A percentile compares a stretch with the other conserved stretches of the same genome.
These are phyloP conservation scores for Ceratocystis lukuohia DNA, from an alignment of 2,329 filamentous ascomycete genomes.

Conservation along the genomic window DNA sequence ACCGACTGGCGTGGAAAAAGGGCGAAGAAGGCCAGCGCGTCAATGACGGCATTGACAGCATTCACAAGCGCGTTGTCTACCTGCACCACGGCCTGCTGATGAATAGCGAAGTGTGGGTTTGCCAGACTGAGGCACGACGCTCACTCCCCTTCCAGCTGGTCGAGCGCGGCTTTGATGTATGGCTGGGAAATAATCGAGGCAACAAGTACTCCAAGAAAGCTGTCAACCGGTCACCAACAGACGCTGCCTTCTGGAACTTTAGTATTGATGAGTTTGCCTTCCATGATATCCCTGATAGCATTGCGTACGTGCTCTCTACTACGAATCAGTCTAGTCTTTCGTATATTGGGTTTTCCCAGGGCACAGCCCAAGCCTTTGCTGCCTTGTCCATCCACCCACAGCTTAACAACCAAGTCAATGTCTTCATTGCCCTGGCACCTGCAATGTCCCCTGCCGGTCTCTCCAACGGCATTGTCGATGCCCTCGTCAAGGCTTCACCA, in stretches of 20 bases:
- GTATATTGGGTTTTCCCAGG: slow-evolving; percentile 95
- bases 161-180: slow-evolving; percentile 88
- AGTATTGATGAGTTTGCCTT: slow-evolving; percentile 98
- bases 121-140: slow-evolving; percentile 70
- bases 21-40: slow-evolving; percentile 70
- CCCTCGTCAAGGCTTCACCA: slow-evolving; percentile 83
- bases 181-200: slow-evolving; percentile 93
- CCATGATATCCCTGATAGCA: slow-evolving; percentile 90
- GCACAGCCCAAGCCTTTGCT: slow-evolving; percentile 92
- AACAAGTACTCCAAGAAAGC: slow-evolving; percentile 99
- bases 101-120: slow-evolving; percentile 99
- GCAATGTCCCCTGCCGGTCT: slow-evolving; percentile 92
- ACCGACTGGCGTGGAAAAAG: slow-evolving; percentile 69
- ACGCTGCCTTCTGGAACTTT: slow-evolving; percentile 84
- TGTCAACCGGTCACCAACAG: slow-evolving; percentile 58
- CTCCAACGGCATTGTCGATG: slow-evolving; percentile 80
- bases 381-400: slow-evolving; percentile 82
- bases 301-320: slow-evolving; percentile 75
- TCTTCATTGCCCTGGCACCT: slow-evolving; percentile 89
- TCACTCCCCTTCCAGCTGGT: slow-evolving; percentile 82
- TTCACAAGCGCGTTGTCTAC: slow-evolving; percentile 78
- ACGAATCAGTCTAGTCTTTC: slow-evolving; percentile 75
- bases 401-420: slow-evolving; percentile 83
- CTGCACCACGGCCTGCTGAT: slow-evolving; percentile 92
- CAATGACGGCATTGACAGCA: slow-evolving; percentile 54